Conservation (phyloP, 129 eudicot species). For the Silybum marianum region DNA sequence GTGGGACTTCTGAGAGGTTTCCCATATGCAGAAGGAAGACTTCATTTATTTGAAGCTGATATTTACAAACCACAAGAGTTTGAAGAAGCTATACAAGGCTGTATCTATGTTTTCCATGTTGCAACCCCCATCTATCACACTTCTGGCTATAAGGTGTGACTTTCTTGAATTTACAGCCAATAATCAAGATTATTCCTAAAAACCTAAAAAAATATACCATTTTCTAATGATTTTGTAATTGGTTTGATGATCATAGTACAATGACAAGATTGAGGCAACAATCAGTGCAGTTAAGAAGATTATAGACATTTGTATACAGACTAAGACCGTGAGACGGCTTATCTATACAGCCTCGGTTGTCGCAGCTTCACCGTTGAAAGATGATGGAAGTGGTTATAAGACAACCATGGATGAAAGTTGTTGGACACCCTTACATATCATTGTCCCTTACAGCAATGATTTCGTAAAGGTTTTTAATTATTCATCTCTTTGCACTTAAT, state of each 20-base stretch:
- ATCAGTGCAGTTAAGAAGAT: constrained; percentile 45
- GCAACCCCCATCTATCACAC: constrained; percentile 38
- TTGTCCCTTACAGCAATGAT: constrained; percentile 8
- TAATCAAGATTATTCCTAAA: neutral
- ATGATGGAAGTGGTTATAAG: constrained; percentile 48
- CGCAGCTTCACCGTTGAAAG: constrained; percentile 57
- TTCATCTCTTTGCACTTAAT: neutral
- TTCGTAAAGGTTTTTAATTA: neutral
- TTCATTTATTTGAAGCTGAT: constrained; percentile 36
- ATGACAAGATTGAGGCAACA: constrained; percentile 50
- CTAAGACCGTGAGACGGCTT: constrained; percentile 54
- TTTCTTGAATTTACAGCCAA: constrained; percentile 1
- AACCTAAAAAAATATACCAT: neutral
- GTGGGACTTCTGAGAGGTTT: constrained; percentile 38
- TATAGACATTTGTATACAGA: constrained; percentile 38
- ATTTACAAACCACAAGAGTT: constrained; percentile 26
- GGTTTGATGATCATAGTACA: constrained; percentile 23
- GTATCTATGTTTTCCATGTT: constrained; percentile 52
- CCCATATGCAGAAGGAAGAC: constrained; percentile 25
- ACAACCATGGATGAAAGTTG: constrained; percentile 51
- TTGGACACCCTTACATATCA: constrained; percentile 49
- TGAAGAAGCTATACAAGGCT: constrained; percentile 43
- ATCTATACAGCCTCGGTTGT: neutral
- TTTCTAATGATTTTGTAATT: neutral
- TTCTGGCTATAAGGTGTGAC: constrained; percentile 30